Base-by-base conservation (phyloP, 2,329 filamentous ascomycete genomes). In the Huntiella savannae region DNA sequence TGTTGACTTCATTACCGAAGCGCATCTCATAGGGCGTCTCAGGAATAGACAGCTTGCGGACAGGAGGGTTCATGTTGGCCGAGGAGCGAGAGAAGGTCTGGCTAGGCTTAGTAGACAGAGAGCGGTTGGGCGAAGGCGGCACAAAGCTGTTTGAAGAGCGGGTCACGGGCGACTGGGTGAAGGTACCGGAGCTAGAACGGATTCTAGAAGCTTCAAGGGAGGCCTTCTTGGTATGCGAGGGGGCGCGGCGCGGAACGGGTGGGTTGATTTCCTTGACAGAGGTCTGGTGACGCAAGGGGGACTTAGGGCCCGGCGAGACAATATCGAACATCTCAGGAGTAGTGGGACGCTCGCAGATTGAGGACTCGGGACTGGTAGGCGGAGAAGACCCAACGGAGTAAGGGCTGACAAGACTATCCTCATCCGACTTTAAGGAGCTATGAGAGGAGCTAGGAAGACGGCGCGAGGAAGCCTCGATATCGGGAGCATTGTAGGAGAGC, bases 401-500 rank as follows among this genome's bases (percentile, higher is more conserved):
- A 34, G 67, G 63, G 48, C 73, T 73, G 55, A 67, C 68, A 54
- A 88, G 82, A 4, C 79, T 85, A 52, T 88, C 82, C 49, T 82
- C 77, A 37, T 75, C 75, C 11, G 50, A 81, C 53, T 71, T 70
- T 49, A 61, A 64, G 2, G 70, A 67, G 28, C 63, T 65, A 55
- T 67, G 67, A 57, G 66, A 66, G 35, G 71, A 73, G 8, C 66
- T 65, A n/a, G 58, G 55, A n/a, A 53, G 59, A 57, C 57, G 69
- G 39, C 67, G 66, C 11, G 42, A n/a, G 4, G 17, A 28, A 28
- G 47, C 33, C 2, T 49, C 43, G 51, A 95, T 77, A 58, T 95
- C 82, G 43, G 88, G 88, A 7, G 91, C 87, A 58, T 88, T 88
- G 70, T 94, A 94, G 5, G 85, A 86, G 46, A 95, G 78, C 73